phyloP scores from a whole-genome alignment of 2,329 filamentous ascomycete genomes.

The Ascomycota sp. region DNA sequence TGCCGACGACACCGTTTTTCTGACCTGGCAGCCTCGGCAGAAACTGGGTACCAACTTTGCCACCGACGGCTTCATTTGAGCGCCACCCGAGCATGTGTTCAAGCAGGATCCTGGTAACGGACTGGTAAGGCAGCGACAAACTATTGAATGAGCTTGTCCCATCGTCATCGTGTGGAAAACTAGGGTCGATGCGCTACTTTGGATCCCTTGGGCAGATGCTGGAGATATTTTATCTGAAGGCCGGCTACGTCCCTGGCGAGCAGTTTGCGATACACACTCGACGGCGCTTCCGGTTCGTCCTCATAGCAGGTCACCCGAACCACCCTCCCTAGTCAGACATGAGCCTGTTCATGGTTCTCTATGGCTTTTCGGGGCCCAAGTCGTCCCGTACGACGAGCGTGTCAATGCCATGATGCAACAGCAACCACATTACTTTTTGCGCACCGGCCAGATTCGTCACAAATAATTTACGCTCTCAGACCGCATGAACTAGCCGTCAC shows the following conservation, averaged over 20 bases:
- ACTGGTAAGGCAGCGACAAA: conserved; percentile 18
- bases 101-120: conserved; percentile 49
- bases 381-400: conserved; percentile 43
- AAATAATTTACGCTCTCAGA: conserved; percentile 94
- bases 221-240: conserved; percentile 71
- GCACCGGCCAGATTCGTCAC: conserved; percentile 60
- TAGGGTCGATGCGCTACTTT: no score
- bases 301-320: conserved; percentile 49
- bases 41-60: conserved; percentile 55
- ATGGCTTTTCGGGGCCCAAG: conserved; percentile 55
- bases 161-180: background rate
- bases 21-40: conserved; percentile 73
- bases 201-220: conserved; percentile 36
- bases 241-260: conserved; percentile 63
- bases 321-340: conserved; percentile 56
- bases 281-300: conserved; percentile 66
- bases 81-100: conserved; percentile 57
- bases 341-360: conserved; percentile 80
- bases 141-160: background rate
- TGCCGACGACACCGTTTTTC: conserved; percentile 58
- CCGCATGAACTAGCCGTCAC: conserved; percentile 71
- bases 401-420: conserved; percentile 40
- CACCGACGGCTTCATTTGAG: conserved; percentile 86
- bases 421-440: conserved; percentile 43
- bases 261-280: conserved; percentile 56